phyloP scores from a whole-genome alignment of 345 rosid genomes.

The Nephelium lappaceum region DNA sequence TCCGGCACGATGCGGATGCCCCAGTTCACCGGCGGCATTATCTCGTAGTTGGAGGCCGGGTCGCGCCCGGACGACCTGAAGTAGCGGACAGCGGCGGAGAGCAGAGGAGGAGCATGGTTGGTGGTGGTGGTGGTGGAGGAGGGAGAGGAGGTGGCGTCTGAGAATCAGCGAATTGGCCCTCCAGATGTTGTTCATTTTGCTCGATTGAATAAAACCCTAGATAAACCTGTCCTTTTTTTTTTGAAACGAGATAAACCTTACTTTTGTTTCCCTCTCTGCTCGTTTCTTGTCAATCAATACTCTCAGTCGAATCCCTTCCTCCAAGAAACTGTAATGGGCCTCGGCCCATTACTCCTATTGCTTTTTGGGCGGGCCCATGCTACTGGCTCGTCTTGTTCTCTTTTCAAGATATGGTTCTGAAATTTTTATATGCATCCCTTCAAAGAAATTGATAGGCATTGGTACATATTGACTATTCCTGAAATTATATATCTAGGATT shows the following conservation, averaged over 20 bases:
- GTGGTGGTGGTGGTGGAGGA: slow-evolving; percentile 13
- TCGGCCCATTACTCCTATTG: background rate
- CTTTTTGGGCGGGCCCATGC: background rate
- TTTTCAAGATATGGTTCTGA: too few relatives aligned
- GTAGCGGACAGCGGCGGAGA: slow-evolving; percentile 42
- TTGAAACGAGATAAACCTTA: too few relatives aligned
- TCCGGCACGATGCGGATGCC: slow-evolving; percentile 90
- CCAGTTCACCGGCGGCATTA: slow-evolving; percentile 81
- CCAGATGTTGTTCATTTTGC: slow-evolving; percentile 23
- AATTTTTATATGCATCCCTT: too few relatives aligned
- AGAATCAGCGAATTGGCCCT: slow-evolving; percentile 18
- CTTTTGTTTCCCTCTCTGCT: background rate
- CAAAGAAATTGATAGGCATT: too few relatives aligned
- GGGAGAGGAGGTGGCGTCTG: slow-evolving; percentile 17
- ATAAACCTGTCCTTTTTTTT: slow-evolving; percentile 33
- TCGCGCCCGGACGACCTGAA: slow-evolving; percentile 51
- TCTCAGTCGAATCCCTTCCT: background rate
- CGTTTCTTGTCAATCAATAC: background rate
- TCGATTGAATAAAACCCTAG: slow-evolving; percentile 27
- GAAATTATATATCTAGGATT: too few relatives aligned
- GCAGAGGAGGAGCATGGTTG: slow-evolving; percentile 23
- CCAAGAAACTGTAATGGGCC: slow-evolving; percentile 1
- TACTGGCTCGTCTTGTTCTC: too few relatives aligned
- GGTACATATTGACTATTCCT: too few relatives aligned
- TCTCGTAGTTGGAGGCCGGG: slow-evolving; percentile 61